A percentile compares a stretch with the other conserved stretches of the same genome.
phyloP scores from a whole-genome alignment of 208 protist species.

The Herpetomonas samuelpessoai region DNA sequence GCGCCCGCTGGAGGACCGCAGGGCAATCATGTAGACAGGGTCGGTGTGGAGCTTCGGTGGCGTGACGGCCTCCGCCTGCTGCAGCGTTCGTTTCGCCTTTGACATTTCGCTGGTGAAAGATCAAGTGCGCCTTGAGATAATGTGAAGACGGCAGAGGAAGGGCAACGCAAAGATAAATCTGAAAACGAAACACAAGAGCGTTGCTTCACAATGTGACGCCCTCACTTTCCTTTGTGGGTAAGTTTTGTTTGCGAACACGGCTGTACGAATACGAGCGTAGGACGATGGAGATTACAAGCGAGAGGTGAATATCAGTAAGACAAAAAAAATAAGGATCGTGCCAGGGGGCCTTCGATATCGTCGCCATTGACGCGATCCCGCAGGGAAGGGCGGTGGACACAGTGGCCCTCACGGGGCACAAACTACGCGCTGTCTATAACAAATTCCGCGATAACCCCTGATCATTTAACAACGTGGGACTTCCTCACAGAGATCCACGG shows the following conservation, averaged over 20 bases:
- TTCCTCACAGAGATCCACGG: background rate
- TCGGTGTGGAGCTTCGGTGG: slow-evolving; percentile 24
- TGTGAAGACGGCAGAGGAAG: too few species aligned
- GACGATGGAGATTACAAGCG: background rate
- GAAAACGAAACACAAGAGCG: background rate
- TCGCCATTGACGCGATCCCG: too few species aligned
- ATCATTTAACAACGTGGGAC: background rate
- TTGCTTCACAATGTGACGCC: too few species aligned
- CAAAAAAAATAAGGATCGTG: too few species aligned
- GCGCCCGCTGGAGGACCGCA: slow-evolving; percentile 39
- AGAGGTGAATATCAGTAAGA: too few species aligned
- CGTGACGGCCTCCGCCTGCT: slow-evolving; percentile 5
- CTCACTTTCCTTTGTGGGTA: too few species aligned
- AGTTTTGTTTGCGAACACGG: too few species aligned
- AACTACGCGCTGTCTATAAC: background rate
- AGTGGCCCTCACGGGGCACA: too few species aligned
- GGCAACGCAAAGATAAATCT: background rate
- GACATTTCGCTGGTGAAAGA: background rate
- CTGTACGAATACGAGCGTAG: too few species aligned
- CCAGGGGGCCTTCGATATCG: too few species aligned
- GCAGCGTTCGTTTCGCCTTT: background rate
- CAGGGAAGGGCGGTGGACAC: too few species aligned
- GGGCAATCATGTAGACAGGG: slow-evolving; percentile 39
- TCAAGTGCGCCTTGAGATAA: too few species aligned
- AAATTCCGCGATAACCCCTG: background rate